Evolutionary conservation across 1,284 basidiomycete species (phyloP), one percentile per base, ranked within the genome.

Genomic region (Somion occarium): DNA sequence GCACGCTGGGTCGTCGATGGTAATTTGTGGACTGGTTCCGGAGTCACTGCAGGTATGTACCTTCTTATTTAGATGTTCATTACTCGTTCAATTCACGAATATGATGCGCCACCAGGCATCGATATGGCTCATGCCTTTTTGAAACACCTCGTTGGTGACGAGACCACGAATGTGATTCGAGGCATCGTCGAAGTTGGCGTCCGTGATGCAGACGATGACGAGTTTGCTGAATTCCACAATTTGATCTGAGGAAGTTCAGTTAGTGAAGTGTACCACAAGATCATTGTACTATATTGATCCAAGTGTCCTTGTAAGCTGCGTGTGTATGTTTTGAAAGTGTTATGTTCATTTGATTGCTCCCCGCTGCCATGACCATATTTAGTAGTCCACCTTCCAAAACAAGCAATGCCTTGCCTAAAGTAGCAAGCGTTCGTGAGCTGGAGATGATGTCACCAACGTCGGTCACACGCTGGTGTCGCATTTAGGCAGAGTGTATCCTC

Each of bases 1-100:
- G 72, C 72, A 9, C 62, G 72, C 7, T 73, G 65, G 64, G 70
- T 71, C 19, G 64, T 67, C 3, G 70, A 71, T 49, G 70, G 70
- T 7, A 69, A 68, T 25, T 54, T 66, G 22, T 73, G 72, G 71
- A 71, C 69, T 1, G 61, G 62, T 38, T 67, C 67, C 20, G 72
- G 71, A 11, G 66, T 72, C 13, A 65, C 66, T 7, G 69, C 71
- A 18, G 71, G 69, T 55, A 46, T 19, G 48, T 23, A 19, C 41
- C 39, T n/a, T 38, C 7, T 24, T 34, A 25, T 24, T 9, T 37
- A 44, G 13, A 2, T 39, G 37, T 22, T 43, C 7, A 15, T 15
- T 15, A 34, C 7, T 34, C 15, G 7, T 34, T 7, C 30, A 15
- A 34, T 7, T 34, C 7, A 7, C 30, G 7, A 34, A 7, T 15